Conservation (phyloP, 192 early-diverging fungal genomes). For the Backusella liffmaniae region DNA sequence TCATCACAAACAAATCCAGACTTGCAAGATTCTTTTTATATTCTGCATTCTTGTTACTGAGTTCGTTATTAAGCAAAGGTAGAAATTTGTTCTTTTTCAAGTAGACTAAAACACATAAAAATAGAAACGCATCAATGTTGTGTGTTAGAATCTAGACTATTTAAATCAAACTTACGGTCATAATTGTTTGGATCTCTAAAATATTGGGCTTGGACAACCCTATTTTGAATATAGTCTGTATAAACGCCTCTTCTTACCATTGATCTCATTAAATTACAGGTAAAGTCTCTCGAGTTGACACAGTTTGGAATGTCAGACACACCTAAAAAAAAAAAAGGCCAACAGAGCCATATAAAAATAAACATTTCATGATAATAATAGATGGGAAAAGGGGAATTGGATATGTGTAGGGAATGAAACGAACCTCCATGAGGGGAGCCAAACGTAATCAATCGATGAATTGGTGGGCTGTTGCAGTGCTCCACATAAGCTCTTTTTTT, state of each 20-base stretch:
- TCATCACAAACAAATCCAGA: conserved; percentile 80
- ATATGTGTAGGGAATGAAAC: neutral
- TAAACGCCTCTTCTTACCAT: conserved; percentile 83
- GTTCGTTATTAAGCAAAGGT: conserved; percentile 87
- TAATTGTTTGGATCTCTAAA: conserved; percentile 61
- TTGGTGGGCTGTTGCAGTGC: conserved; percentile 71
- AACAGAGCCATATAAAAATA: conserved; percentile 1
- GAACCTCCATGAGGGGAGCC: conserved; percentile 79
- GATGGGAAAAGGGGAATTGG: conserved; percentile 3
- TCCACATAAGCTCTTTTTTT: conserved; percentile 72
- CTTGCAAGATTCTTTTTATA: conserved; percentile 59
- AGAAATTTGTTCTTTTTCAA: conserved; percentile 79
- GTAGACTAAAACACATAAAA: conserved; percentile 62
- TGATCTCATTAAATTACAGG: conserved; percentile 74
- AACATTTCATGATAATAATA: neutral
- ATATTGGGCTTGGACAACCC: conserved; percentile 94
- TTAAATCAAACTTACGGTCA: conserved; percentile 2
- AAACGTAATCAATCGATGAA: conserved; percentile 82
- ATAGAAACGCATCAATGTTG: neutral
- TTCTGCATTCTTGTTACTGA: conserved; percentile 42
- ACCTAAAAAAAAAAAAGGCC: conserved; percentile 30
- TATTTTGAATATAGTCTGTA: conserved; percentile 76
- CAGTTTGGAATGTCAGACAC: conserved; percentile 85
- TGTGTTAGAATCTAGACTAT: neutral
- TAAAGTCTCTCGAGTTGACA: conserved; percentile 40